phyloP scores from a whole-genome alignment of 768 basidiomycete species.

The Gymnopilus junonius region DNA sequence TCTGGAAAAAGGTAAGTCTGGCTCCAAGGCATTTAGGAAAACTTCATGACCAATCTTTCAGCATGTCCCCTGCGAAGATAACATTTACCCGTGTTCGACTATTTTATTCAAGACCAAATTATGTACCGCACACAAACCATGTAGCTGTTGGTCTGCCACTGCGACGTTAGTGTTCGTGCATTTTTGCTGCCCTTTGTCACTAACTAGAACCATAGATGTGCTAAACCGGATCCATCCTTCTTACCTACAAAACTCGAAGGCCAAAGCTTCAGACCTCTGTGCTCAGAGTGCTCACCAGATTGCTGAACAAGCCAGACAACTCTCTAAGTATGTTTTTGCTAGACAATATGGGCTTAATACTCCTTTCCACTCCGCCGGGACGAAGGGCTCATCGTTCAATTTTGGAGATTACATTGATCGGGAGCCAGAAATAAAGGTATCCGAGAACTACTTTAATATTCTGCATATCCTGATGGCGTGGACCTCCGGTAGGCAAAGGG shows the following conservation, averaged over 20 bases:
- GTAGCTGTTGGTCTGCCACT: slow-evolving; percentile 70
- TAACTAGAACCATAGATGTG: slow-evolving; percentile 51
- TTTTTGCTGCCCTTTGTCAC: not conserved
- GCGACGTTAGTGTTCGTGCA: slow-evolving; percentile 52
- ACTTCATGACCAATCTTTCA: slow-evolving; percentile 18
- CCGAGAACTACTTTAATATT: not conserved
- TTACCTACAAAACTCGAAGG: slow-evolving; percentile 29
- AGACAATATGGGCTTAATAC: slow-evolving; percentile 72
- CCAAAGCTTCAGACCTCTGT: slow-evolving; percentile 22
- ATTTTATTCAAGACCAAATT: slow-evolving; percentile 69
- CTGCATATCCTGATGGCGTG: not conserved
- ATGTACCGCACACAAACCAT: slow-evolving; percentile 49
- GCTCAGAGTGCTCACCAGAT: slow-evolving; percentile 51
- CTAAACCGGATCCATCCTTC: slow-evolving; percentile 61
- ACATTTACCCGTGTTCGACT: slow-evolving; percentile 56
- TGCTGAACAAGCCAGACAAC: slow-evolving; percentile 56
- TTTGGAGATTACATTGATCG: slow-evolving; percentile 61
- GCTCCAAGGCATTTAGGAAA: not conserved
- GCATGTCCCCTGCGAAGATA: slow-evolving; percentile 54
- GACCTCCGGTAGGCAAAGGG: slow-evolving; percentile 34
- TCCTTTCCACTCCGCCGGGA: slow-evolving; percentile 47
- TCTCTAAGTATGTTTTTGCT: slow-evolving; percentile 87
- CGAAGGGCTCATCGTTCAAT: slow-evolving; percentile 30
- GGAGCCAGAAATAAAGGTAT: slow-evolving; percentile 73
- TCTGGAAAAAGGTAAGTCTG: not conserved